phyloP scores from a whole-genome alignment of 257 asterid genomes.

The Solanum infundibuliforme region DNA sequence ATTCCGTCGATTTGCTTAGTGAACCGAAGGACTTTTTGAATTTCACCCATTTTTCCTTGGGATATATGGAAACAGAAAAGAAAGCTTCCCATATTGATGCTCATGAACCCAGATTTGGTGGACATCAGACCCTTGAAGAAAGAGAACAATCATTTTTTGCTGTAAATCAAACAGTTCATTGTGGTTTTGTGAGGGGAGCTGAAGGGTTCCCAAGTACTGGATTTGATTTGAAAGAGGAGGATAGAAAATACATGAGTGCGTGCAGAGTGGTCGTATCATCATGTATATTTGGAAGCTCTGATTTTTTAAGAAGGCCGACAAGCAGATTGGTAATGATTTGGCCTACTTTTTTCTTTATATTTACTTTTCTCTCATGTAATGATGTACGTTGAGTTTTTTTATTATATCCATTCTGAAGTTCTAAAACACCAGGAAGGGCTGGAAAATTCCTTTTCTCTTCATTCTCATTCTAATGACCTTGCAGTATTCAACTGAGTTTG shows the following conservation, averaged over 20 bases:
- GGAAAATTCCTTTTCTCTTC: neutral
- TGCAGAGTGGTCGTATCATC: slow-evolving; percentile 73
- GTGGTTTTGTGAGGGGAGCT: slow-evolving; percentile 73
- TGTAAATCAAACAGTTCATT: slow-evolving; percentile 58
- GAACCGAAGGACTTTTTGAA: slow-evolving; percentile 65
- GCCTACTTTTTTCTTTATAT: neutral
- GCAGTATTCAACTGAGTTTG: neutral
- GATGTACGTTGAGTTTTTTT: neutral
- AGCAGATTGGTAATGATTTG: slow-evolving; percentile 60
- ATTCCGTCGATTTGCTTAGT: slow-evolving; percentile 47
- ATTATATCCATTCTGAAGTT: neutral
- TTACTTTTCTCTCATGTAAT: neutral
- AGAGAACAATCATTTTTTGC: slow-evolving; percentile 73
- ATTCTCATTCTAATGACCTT: neutral
- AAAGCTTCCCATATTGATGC: slow-evolving; percentile 12
- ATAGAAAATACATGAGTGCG: slow-evolving; percentile 42
- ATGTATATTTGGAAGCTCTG: slow-evolving; percentile 92
- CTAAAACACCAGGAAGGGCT: neutral
- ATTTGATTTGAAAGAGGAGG: slow-evolving; percentile 66
- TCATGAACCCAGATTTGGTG: slow-evolving; percentile 64
- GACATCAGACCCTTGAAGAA: slow-evolving; percentile 63
- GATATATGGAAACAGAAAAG: slow-evolving; percentile 56
- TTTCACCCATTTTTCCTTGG: slow-evolving; percentile 58
- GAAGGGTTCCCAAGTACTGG: slow-evolving; percentile 57
- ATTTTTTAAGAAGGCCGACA: slow-evolving; percentile 80